These are phyloP conservation scores for Diospyros kaki DNA, from an alignment of 148 eudicot genomes.

Conservation along the genomic window DNA sequence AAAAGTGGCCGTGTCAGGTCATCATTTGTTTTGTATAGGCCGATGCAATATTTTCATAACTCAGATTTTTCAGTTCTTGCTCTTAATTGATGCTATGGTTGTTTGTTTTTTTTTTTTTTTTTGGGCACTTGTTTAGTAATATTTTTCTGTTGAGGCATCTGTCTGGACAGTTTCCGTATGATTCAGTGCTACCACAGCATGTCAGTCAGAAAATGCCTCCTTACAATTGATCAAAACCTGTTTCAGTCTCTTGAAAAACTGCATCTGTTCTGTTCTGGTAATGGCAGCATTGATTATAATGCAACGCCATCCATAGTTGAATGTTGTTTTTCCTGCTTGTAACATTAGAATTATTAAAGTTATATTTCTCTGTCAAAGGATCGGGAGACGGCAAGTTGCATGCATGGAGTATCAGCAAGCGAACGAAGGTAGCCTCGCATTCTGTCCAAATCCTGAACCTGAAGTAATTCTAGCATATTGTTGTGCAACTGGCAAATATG, in stretches of 20 bases:
- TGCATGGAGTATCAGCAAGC: slow-evolving; percentile 65
- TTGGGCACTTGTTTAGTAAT: too few relatives aligned
- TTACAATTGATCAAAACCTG: neutral
- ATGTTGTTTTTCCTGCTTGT: neutral
- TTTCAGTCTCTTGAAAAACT: neutral
- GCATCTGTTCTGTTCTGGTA: neutral
- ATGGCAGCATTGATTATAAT: neutral
- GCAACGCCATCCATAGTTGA: neutral
- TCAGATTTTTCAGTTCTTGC: slow-evolving; percentile 1
- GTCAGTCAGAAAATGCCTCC: too few relatives aligned
- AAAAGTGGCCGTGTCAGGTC: neutral
- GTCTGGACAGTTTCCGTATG: too few relatives aligned
- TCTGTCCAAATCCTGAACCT: neutral
- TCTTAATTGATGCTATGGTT: too few relatives aligned
- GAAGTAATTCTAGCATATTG: neutral
- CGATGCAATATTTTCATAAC: neutral
- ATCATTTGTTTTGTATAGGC: neutral
- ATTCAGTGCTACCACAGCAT: too few relatives aligned
- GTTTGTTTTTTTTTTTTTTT: too few relatives aligned
- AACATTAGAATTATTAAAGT: slow-evolving; percentile 7
- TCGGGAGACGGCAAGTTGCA: slow-evolving; percentile 91
- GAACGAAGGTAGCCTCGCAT: slow-evolving; percentile 50
- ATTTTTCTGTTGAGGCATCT: too few relatives aligned
- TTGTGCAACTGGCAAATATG: neutral
- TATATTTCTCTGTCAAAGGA: slow-evolving; percentile 34